Evolutionary conservation across 2,329 filamentous ascomycete species (phyloP).

Genomic region (Pseudocercospora eumusae): DNA sequence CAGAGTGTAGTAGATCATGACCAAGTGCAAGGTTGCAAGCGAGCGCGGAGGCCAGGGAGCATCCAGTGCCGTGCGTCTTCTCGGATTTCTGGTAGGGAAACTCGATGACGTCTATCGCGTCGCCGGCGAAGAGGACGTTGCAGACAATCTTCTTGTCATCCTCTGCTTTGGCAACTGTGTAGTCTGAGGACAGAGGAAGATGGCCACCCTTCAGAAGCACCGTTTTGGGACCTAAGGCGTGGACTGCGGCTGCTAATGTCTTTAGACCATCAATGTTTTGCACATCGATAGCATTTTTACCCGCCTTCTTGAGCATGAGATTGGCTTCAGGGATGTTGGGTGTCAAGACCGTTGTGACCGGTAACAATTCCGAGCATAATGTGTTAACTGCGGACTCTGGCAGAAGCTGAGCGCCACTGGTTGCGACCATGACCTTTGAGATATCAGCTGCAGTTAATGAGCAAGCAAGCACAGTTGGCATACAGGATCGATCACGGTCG

Average conservation of each 20-base stretch:
- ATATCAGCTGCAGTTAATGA: neutral
- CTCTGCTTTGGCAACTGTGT: conserved; percentile 59
- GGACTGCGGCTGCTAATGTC: conserved; percentile 65
- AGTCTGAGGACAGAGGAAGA: conserved; percentile 69
- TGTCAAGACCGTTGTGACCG: conserved; percentile 68
- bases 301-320: conserved; percentile 61
- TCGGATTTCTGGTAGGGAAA: conserved; percentile 69
- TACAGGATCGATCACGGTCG: conserved; percentile 75
- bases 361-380: conserved; percentile 63
- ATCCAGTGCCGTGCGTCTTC: conserved; percentile 94
- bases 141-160: conserved; percentile 68
- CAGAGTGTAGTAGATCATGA: conserved; percentile 58
- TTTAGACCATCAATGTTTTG: conserved; percentile 66
- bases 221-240: conserved; percentile 70
- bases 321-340: conserved; percentile 76
- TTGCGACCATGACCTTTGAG: conserved; percentile 83
- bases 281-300: conserved; percentile 51
- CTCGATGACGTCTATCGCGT: conserved; percentile 63
- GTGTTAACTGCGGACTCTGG: conserved; percentile 64
- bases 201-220: conserved; percentile 92
- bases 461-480: conserved; percentile 24
- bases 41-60: conserved; percentile 84
- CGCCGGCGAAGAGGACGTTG: conserved; percentile 71
- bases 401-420: conserved; percentile 71
- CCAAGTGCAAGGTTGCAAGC: conserved; percentile 70